Conservation (phyloP, 148 eudicot genomes). For the Amaranthus palmeri region DNA sequence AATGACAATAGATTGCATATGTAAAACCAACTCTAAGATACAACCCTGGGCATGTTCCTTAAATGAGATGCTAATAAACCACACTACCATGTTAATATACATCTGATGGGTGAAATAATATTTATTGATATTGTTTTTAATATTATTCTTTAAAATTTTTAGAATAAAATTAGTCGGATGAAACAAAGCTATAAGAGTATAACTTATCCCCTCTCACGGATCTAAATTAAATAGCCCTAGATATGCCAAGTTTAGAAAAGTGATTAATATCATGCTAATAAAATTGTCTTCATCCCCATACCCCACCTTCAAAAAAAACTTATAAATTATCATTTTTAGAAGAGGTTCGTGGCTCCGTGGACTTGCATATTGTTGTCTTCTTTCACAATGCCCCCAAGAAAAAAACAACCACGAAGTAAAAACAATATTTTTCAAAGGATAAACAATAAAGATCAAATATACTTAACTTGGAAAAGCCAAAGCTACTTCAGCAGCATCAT, state of each 20-base stretch:
- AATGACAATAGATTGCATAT: not conserved
- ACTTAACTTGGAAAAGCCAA: not conserved
- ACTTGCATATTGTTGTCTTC: too few species aligned
- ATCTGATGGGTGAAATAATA: not conserved
- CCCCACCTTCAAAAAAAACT: too few species aligned
- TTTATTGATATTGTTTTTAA: not conserved
- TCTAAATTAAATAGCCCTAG: not conserved
- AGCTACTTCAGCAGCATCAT: not conserved
- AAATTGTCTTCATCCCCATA: not conserved
- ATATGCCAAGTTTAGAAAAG: not conserved
- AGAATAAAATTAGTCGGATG: not conserved
- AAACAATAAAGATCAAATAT: too few species aligned
- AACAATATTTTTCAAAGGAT: too few species aligned
- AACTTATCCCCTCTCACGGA: not conserved
- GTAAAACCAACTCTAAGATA: not conserved
- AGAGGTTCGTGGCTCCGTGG: too few species aligned
- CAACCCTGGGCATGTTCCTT: not conserved
- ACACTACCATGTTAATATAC: not conserved
- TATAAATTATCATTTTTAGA: too few species aligned
- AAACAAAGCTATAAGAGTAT: not conserved
- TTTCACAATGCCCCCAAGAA: too few species aligned
- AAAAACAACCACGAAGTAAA: too few species aligned
- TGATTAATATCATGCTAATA: not conserved
- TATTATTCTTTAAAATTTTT: not conserved
- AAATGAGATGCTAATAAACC: not conserved